phyloP scores from a whole-genome alignment of 805 yeast genomes.

The Saccharomycopsis babjevae region DNA sequence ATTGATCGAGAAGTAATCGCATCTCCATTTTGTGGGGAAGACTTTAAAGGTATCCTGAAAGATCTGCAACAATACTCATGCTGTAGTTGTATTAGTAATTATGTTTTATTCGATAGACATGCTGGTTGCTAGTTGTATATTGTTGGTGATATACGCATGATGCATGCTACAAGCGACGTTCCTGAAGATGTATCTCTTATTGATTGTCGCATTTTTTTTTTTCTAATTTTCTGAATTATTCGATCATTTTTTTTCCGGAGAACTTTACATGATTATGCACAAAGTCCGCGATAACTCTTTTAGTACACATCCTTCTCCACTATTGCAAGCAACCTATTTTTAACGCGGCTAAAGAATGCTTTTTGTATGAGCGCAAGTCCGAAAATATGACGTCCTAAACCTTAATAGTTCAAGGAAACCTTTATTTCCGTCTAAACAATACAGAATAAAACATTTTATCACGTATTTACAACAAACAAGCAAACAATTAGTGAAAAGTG shows the following conservation, averaged over 20 bases:
- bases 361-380: not conserved
- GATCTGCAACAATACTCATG: no score
- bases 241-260: not conserved
- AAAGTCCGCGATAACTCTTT: not conserved
- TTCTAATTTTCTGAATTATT: not conserved
- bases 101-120: no score
- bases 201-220: not conserved
- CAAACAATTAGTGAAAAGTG: no score
- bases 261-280: not conserved
- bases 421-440: no score
- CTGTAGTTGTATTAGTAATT: no score
- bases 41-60: no score
- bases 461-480: not conserved
- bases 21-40: no score
- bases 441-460: not conserved
- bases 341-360: not conserved
- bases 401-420: no score
- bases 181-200: not conserved
- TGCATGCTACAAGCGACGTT: not conserved
- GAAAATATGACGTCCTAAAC: not conserved
- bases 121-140: no score
- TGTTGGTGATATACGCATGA: not conserved
- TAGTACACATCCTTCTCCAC: not conserved
- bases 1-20: no score
- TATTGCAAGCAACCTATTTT: not conserved